Conservation (phyloP, 768 basidiomycete genomes). For the Xerocomus potaroensis region DNA sequence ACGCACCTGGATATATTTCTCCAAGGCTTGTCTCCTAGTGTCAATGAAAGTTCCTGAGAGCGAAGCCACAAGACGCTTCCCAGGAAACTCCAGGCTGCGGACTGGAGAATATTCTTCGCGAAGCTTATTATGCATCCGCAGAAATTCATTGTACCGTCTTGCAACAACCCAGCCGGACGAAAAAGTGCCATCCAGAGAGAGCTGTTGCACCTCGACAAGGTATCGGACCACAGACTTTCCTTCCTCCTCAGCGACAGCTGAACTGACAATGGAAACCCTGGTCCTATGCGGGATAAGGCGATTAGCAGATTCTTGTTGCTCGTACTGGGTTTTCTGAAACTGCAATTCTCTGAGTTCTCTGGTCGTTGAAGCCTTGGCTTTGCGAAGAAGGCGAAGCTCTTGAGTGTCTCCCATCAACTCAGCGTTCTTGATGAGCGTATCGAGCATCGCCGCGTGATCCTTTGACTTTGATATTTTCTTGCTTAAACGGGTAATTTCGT, state of each 20-base stretch:
- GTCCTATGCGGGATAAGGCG: constrained; percentile 81
- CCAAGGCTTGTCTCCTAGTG: constrained; percentile 67
- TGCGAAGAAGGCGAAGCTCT: constrained; percentile 77
- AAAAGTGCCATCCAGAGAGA: constrained; percentile 72
- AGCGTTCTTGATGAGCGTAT: constrained; percentile 88
- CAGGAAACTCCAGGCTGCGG: constrained; percentile 80
- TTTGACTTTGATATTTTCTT: constrained; percentile 74
- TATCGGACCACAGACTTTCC: constrained; percentile 92
- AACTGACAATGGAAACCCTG: constrained; percentile 78
- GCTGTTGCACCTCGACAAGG: constrained; percentile 87
- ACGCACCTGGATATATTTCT: constrained; percentile 85
- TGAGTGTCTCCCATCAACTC: constrained; percentile 88
- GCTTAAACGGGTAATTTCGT: constrained; percentile 77
- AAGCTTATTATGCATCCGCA: constrained; percentile 81
- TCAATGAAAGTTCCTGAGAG: constrained; percentile 88
- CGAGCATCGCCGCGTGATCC: constrained; percentile 78
- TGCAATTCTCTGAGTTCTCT: constrained; percentile 78
- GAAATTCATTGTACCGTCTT: constrained; percentile 92
- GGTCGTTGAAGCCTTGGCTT: constrained; percentile 76
- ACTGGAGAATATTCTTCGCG: constrained; percentile 69
- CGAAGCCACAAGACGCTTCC: constrained; percentile 87
- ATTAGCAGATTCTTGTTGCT: constrained; percentile 92
- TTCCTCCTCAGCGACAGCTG: constrained; percentile 75
- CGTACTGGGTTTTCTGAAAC: constrained; percentile 91
- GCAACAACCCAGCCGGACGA: constrained; percentile 91